Evolutionary conservation across 169 alveolate genomes (phyloP).

Genomic region (Cryptosporidium canis): DNA sequence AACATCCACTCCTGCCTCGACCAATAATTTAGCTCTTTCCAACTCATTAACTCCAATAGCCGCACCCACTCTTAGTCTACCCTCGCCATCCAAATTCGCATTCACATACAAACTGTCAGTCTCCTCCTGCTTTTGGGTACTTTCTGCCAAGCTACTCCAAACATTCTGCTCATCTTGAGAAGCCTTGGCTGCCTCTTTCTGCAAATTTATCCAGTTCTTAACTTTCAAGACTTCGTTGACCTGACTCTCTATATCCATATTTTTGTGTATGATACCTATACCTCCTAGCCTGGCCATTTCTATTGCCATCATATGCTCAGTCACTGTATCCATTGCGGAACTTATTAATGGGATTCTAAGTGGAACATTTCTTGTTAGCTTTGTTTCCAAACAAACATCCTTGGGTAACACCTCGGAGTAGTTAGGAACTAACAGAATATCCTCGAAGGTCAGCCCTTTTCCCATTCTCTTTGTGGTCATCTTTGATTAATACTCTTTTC

Average conservation of each 20-base stretch:
- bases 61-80: slow-evolving; percentile 72
- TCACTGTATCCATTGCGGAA: slow-evolving; percentile 94
- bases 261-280: slow-evolving; percentile 91
- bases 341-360: slow-evolving; percentile 89
- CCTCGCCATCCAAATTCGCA: slow-evolving; percentile 28
- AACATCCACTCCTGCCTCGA: slow-evolving; percentile 82
- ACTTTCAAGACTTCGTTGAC: slow-evolving; percentile 87
- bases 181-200: slow-evolving; percentile 55
- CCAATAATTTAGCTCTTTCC: slow-evolving; percentile 74
- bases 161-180: neutral
- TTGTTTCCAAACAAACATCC: slow-evolving; percentile 81
- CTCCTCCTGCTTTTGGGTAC: neutral
- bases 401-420: slow-evolving; percentile 3
- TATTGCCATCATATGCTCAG: slow-evolving; percentile 93
- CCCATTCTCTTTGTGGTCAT: neutral
- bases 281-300: slow-evolving; percentile 90
- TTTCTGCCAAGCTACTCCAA: neutral
- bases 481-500: neutral
- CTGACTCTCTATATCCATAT: slow-evolving; percentile 85
- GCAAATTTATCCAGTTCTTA: slow-evolving; percentile 82
- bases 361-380: slow-evolving; percentile 81
- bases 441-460: neutral
- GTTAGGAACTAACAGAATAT: neutral
- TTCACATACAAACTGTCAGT: neutral
- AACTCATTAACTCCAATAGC: slow-evolving; percentile 42